phyloP scores from a whole-genome alignment of 129 eudicot genomes.

The Cynara cardunculus region DNA sequence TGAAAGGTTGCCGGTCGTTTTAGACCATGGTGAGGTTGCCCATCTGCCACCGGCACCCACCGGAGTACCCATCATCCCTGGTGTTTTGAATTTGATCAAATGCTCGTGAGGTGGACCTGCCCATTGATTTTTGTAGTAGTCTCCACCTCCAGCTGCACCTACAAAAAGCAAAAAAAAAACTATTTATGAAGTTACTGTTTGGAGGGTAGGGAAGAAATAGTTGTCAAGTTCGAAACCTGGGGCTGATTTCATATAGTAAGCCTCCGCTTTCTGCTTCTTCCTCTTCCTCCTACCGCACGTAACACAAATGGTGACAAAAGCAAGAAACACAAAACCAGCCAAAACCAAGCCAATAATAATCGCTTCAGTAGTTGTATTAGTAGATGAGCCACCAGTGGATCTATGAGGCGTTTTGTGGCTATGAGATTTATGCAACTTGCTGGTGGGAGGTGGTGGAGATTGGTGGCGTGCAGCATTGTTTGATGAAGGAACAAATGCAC shows the following conservation, averaged over 20 bases:
- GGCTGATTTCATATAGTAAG: constrained; percentile 37
- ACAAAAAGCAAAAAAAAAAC: neutral
- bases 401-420: constrained; percentile 10
- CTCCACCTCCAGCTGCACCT: constrained; percentile 23
- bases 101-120: constrained; percentile 27
- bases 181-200: neutral
- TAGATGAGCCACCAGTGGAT: constrained; percentile 14
- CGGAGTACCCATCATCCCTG: constrained; percentile 23
- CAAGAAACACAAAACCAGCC: constrained; percentile 28
- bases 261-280: constrained; percentile 17
- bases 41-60: constrained; percentile 35
- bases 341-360: constrained; percentile 25
- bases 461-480: neutral
- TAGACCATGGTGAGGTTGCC: constrained; percentile 21
- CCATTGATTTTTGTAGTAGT: constrained; percentile 22
- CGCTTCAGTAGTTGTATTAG: constrained; percentile 6
- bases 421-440: neutral
- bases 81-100: constrained; percentile 29
- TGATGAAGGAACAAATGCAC: constrained; percentile 7
- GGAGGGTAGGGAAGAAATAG: neutral
- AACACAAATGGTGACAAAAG: constrained; percentile 19
- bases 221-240: constrained; percentile 23
- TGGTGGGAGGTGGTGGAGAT: constrained; percentile 26
- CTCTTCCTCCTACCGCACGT: constrained; percentile 33
- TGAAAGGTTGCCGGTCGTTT: constrained; percentile 14